Percentiles rank a stretch among this genome's conserved stretches.
Evolutionary conservation across 2,329 filamentous ascomycete species (phyloP).

Genomic region (Apiospora arundinis): DNA sequence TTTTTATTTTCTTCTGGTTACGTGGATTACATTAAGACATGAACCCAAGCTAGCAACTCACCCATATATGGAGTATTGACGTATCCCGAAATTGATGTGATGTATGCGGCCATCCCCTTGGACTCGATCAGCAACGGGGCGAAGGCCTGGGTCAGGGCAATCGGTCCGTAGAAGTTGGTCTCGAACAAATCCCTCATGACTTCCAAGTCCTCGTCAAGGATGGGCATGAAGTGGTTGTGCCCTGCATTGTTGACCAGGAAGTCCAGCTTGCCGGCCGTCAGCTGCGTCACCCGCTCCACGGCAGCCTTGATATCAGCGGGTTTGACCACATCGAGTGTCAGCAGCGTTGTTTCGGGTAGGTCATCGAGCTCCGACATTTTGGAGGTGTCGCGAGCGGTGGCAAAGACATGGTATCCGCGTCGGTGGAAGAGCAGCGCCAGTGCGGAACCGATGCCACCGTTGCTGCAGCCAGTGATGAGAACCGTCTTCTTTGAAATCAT

Average conservation of each 20-base stretch:
- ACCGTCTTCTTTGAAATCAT: constrained; percentile 15
- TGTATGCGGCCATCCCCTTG: not conserved
- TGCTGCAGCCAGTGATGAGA: constrained; percentile 24
- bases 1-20: too few relatives aligned
- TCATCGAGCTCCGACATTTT: constrained; percentile 19
- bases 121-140: not conserved
- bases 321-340: constrained; percentile 13
- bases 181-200: constrained; percentile 9
- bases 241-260: constrained; percentile 21
- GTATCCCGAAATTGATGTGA: not conserved
- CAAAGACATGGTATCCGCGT: constrained; percentile 23
- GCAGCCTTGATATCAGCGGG: not conserved
- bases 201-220: not conserved
- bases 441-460: constrained; percentile 22
- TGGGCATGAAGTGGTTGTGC: constrained; percentile 13
- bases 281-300: not conserved
- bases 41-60: not conserved
- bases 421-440: constrained; percentile 22
- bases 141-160: constrained; percentile 21
- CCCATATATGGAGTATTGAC: not conserved
- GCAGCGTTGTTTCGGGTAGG: not conserved
- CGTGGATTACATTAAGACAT: too few relatives aligned
- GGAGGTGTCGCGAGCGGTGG: constrained; percentile 15
- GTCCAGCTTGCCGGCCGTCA: not conserved
- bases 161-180: constrained; percentile 13